Base-by-base conservation (phyloP, 768 basidiomycete species). In the Lactarius sanguifluus region DNA sequence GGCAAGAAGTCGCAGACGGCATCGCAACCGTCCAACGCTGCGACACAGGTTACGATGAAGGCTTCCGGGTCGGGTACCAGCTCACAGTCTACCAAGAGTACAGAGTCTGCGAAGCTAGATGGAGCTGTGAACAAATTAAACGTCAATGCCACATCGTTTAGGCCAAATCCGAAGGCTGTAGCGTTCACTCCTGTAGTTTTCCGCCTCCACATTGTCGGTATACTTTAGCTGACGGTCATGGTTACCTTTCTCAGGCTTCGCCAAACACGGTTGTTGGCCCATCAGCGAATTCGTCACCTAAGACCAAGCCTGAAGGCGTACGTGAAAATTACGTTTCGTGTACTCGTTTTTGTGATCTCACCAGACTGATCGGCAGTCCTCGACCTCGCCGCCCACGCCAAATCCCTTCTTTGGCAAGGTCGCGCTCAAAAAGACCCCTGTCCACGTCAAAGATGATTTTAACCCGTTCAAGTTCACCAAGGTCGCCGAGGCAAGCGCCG, bases 391-490 rank as follows among this genome's bases (percentile, higher is more conserved):
- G 58, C 65, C 84, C 30, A 76, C 82, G 12, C 86, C 87, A 38
- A 92, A 97, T 73, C 89, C 93, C 20, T 98, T 98, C 88, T 98
- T 97, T 73, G 92, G 94, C 36, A 81, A 85, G 36, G 88, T 90
- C 41, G 75, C 80, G 23, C 84, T 87, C 75, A 94, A 94, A 82
- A 92, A 90, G 78, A 83, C 83, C 3, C 82, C 85, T 28, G 89
- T 96, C 41, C 90, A 93, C 74, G 85, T 96, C 76, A 93, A 96
- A 79, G 94, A 97, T 71, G 96, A 98, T 74, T 99, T 99, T 75
- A 97, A 96, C 76, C 95, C 96, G 18, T 97, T 96, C 85, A 93
- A 92, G 78, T 86, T 89, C 72, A 84, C 85, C 73, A 92, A 92
- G 75, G 87, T 94, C 32, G 84, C 81, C 9, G 92, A 92, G 62